Conservation (phyloP, 2,329 filamentous ascomycete species). For the Tolypocladium tropicale region DNA sequence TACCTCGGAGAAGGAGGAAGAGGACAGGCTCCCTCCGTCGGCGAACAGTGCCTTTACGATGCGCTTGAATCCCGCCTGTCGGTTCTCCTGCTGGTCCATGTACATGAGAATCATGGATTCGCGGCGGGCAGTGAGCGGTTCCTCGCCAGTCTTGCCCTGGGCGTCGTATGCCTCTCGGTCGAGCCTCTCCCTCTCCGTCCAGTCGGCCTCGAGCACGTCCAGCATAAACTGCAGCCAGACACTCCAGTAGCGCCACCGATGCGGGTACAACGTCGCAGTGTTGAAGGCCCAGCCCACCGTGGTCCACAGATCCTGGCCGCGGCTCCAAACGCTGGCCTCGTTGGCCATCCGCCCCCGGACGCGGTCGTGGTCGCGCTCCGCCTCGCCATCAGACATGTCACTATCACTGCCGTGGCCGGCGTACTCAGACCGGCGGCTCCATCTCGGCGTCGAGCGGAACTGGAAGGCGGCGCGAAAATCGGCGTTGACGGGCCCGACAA, state of each 20-base stretch:
- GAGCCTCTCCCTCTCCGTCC: conserved; percentile 43
- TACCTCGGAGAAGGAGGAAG: conserved; percentile 51
- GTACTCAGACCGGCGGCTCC: conserved; percentile 22
- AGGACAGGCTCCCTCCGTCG: conserved; percentile 44
- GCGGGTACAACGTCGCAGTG: conserved; percentile 63
- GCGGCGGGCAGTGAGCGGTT: conserved; percentile 23
- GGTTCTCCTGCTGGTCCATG: conserved; percentile 33
- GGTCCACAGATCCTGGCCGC: conserved; percentile 82
- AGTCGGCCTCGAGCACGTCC: conserved; percentile 65
- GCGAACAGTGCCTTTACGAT: conserved; percentile 60
- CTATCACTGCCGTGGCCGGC: conserved; percentile 31
- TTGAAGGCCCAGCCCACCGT: conserved; percentile 88
- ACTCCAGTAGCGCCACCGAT: conserved; percentile 74
- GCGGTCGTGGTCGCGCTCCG: conserved; percentile 37
- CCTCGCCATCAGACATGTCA: conserved; percentile 28
- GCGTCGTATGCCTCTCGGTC: conserved; percentile 26
- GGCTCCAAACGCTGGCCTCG: conserved; percentile 57
- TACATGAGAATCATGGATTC: conserved; percentile 54
- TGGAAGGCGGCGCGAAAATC: conserved; percentile 61
- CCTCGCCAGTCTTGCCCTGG: conserved; percentile 10
- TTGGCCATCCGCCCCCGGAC: conserved; percentile 52
- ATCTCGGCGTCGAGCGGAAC: conserved; percentile 37
- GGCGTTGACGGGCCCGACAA: conserved; percentile 61
- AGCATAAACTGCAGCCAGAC: conserved; percentile 73
- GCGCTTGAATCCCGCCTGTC: conserved; percentile 36